These are phyloP conservation scores for Gonapodya sp. DNA, from an alignment of 192 early-diverging fungal genomes.

Conservation along the genomic window DNA sequence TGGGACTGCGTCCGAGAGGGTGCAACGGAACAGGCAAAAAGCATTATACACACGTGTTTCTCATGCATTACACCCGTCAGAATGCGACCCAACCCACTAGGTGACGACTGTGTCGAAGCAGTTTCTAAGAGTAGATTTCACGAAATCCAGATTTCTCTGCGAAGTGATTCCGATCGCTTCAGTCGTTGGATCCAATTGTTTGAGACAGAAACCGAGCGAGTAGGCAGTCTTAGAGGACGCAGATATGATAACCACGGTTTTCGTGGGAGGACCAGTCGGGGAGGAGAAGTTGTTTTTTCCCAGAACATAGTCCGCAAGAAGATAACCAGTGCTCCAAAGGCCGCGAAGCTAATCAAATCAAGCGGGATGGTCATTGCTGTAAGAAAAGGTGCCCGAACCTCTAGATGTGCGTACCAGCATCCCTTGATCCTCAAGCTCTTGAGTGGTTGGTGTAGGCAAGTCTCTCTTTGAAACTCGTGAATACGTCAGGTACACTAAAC, in stretches of 20 bases:
- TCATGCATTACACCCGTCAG: too few relatives aligned
- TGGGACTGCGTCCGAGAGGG: too few relatives aligned
- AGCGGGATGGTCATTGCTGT: too few relatives aligned
- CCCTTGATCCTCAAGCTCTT: slow-evolving; percentile 1
- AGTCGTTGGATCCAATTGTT: not conserved
- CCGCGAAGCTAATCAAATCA: too few relatives aligned
- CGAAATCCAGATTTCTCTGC: not conserved
- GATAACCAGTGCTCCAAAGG: not conserved
- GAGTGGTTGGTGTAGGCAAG: not conserved
- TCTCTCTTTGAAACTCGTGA: not conserved
- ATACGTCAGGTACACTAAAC: slow-evolving; percentile 5
- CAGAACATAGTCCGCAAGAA: not conserved
- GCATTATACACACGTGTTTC: too few relatives aligned
- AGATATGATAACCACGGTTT: not conserved
- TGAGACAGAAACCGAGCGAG: not conserved
- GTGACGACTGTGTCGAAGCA: not conserved
- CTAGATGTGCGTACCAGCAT: too few relatives aligned
- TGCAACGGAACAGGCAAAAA: too few relatives aligned
- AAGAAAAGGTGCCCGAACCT: too few relatives aligned
- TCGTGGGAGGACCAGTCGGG: not conserved
- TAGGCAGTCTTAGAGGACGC: slow-evolving; percentile 3
- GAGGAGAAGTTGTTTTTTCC: not conserved
- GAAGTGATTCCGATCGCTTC: not conserved
- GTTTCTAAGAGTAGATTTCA: not conserved
- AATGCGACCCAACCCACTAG: too few relatives aligned